phyloP scores from a whole-genome alignment of 768 basidiomycete species.

The Lactifluus hygrophoroides region DNA sequence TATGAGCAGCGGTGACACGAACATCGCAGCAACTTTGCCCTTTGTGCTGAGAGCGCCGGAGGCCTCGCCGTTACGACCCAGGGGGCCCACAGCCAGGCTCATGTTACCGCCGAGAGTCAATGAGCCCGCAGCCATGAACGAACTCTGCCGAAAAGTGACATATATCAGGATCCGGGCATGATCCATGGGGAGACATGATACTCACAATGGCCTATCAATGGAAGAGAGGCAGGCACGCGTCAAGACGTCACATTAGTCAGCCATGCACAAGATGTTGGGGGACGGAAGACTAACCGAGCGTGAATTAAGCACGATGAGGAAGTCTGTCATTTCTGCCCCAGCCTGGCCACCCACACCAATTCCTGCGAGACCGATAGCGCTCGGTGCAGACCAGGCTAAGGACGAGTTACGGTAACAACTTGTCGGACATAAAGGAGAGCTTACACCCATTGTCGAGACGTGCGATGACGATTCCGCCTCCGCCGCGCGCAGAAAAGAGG shows the following conservation, averaged over 20 bases:
- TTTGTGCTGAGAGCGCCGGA: conserved; percentile 72
- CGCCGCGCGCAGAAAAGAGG: conserved; percentile 68
- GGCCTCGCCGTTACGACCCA: conserved; percentile 95
- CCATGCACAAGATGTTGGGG: background rate
- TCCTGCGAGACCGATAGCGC: conserved; percentile 90
- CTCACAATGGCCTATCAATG: conserved; percentile 53
- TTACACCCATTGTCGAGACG: conserved; percentile 70
- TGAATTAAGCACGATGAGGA: conserved; percentile 83
- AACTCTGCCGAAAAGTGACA: conserved; percentile 35
- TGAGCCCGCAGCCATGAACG: conserved; percentile 93
- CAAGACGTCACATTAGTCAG: conserved; percentile 2
- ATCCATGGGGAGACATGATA: conserved; percentile 5
- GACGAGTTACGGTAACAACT: background rate
- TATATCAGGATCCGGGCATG: background rate
- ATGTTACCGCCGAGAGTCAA: conserved; percentile 87
- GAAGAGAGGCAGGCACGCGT: background rate
- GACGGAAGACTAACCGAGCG: conserved; percentile 44
- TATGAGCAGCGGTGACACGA: conserved; percentile 17
- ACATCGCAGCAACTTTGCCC: conserved; percentile 91
- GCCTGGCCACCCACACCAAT: conserved; percentile 79
- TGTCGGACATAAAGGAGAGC: conserved; percentile 26
- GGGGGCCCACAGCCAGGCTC: conserved; percentile 81
- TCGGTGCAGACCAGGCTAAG: conserved; percentile 86
- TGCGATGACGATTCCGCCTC: conserved; percentile 85
- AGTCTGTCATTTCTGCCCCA: conserved; percentile 86